Conservation (phyloP, 208 protist genomes). For the Zelonia costaricensis region DNA sequence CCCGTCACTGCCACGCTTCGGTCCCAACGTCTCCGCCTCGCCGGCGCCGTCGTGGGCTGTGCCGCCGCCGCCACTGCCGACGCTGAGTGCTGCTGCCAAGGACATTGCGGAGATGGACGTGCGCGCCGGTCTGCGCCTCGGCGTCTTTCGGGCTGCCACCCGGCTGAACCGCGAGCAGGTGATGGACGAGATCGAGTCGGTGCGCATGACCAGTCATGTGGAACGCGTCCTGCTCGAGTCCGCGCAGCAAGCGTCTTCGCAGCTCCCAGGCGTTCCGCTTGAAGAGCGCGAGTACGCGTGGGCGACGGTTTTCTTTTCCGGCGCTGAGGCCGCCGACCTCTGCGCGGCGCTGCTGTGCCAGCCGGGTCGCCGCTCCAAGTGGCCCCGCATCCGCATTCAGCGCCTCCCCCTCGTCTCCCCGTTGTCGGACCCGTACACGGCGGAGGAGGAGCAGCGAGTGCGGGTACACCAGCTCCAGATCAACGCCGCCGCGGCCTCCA, state of each 20-base stretch:
- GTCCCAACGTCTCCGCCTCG: slow-evolving; percentile 2
- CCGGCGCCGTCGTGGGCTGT: background rate
- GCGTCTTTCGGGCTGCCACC: slow-evolving; percentile 14
- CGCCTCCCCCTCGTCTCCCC: slow-evolving; percentile 17
- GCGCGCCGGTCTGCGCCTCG: slow-evolving; percentile 26
- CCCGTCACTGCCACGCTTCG: slow-evolving; percentile 10
- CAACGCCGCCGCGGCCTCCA: background rate
- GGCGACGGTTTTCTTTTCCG: slow-evolving; percentile 29
- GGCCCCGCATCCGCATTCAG: slow-evolving; percentile 24
- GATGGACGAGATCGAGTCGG: slow-evolving; percentile 39
- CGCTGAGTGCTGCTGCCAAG: slow-evolving; percentile 25
- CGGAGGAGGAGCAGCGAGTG: slow-evolving; percentile 18
- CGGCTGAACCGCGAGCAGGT: slow-evolving; percentile 30
- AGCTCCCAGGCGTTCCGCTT: slow-evolving; percentile 6
- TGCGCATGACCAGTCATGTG: slow-evolving; percentile 34
- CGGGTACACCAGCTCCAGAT: slow-evolving; percentile 32
- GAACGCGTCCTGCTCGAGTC: slow-evolving; percentile 30
- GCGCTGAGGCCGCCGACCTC: slow-evolving; percentile 29
- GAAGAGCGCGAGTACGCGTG: slow-evolving; percentile 31
- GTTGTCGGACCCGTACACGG: slow-evolving; percentile 9
- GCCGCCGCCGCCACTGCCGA: slow-evolving; percentile 22
- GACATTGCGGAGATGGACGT: slow-evolving; percentile 32
- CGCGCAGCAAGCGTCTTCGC: background rate
- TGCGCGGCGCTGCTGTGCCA: slow-evolving; percentile 27
- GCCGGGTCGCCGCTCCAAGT: slow-evolving; percentile 32